Evolutionary conservation across 495 filamentous ascomycete species (phyloP), one percentile per base, ranked within the genome.

Genomic region (Podospora pseudocomata): DNA sequence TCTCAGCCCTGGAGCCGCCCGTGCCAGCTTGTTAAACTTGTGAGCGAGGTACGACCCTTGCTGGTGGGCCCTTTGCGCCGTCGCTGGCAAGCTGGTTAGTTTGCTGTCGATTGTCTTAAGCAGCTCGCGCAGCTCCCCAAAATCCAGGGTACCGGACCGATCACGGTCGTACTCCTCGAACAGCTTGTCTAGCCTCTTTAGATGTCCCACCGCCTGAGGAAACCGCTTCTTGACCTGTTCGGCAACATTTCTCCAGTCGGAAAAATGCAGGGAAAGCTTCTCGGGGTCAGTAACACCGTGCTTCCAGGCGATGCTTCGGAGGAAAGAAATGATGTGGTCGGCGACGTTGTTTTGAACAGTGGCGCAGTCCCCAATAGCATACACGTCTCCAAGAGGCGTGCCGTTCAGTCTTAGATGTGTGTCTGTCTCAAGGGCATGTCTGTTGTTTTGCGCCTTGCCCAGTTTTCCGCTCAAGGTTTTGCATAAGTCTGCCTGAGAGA

Each of bases 321-420:
- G 83, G 80, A 98, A 98, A 18, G 86, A 86, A 60, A 96, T 83
- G 70, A 98, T 88, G 81, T 97, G 89, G 68, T 91, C 89, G 26
- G 92, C 90, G 5, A 97, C 80, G 74, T 98, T 98, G 82, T 98
- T 98, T 73, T 98, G 96, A 0, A 98, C 96, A 0, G 95, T 98
- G 15, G 91, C 82, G 80, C 95, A 97, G 78, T 99, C 96, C n/a
- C 96, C 96, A 64, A 99, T 92, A 60, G 92, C 92, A 76, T 99
- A 99, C 34, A 99, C 92, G 73, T 97, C 95, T 54, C 96, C 95
- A 0, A 98, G 82, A 0, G 95, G 96, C 0, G 96, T 89, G 49
- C 96, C 96, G 72, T 91, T 92, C 0, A 99, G 81, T 55, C 96
- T 92, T 6, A 98, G 89, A 77, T 99, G 93, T 4, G 92, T 88